Percentiles rank a stretch among this genome's conserved stretches.
These are phyloP conservation scores for Nicotiana tomentosiformis DNA, from an alignment of 257 asterid genomes.

Conservation along the genomic window DNA sequence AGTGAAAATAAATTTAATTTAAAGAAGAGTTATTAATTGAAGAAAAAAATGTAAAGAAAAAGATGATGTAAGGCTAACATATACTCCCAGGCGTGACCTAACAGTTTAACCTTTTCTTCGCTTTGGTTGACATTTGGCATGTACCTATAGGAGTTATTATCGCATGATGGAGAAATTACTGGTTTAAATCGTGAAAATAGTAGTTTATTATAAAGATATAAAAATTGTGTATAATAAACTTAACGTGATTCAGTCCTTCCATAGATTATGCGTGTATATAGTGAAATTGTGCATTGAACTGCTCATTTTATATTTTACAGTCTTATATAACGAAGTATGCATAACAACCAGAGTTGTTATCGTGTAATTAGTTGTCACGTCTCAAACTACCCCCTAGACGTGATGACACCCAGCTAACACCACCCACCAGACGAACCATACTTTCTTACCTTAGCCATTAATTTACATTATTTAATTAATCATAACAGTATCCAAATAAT, in stretches of 20 bases:
- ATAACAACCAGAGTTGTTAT: neutral
- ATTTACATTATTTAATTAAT: too few species aligned
- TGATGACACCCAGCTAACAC: too few species aligned
- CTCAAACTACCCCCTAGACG: too few species aligned
- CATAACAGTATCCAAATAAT: too few species aligned
- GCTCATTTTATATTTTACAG: neutral
- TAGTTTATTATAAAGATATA: too few species aligned
- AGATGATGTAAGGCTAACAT: conserved; percentile 18
- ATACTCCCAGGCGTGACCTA: neutral
- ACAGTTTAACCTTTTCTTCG: neutral
- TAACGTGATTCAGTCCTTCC: too few species aligned
- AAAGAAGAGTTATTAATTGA: neutral
- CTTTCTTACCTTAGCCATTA: too few species aligned
- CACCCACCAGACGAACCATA: too few species aligned
- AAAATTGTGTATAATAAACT: too few species aligned
- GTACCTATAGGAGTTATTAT: neutral
- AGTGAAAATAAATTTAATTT: neutral
- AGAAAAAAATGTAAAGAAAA: neutral
- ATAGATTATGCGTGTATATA: too few species aligned
- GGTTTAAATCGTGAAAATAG: too few species aligned
- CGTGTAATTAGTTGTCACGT: neutral
- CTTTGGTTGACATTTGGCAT: neutral
- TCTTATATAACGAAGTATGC: neutral
- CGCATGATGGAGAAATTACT: too few species aligned
- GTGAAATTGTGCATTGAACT: neutral